Conservation (phyloP, 257 asterid species). For the Solanum medicagineum region DNA sequence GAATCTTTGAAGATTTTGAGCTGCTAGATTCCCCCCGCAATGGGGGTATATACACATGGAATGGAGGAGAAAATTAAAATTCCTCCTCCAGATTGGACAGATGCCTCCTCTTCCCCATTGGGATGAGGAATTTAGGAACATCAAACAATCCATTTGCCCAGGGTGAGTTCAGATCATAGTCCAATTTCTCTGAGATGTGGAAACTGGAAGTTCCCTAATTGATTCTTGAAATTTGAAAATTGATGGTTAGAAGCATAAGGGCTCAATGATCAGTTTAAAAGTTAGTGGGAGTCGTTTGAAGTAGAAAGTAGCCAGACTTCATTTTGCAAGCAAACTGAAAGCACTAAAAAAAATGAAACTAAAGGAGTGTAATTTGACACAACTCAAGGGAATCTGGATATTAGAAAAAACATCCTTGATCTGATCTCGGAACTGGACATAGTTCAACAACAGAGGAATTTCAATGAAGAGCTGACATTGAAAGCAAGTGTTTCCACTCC, state of each 20-base stretch:
- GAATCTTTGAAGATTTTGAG: background rate
- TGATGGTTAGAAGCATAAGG: background rate
- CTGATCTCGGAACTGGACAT: background rate
- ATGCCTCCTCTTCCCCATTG: background rate
- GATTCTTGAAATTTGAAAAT: background rate
- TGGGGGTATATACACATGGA: background rate
- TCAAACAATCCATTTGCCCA: background rate
- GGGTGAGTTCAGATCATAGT: background rate
- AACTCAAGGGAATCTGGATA: background rate
- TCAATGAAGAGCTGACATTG: background rate
- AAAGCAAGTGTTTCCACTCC: background rate
- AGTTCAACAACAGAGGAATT: background rate
- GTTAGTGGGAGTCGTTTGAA: background rate
- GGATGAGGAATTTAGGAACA: background rate
- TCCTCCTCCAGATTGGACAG: background rate
- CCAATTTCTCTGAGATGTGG: background rate
- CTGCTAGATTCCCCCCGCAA: background rate
- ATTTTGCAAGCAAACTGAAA: no score
- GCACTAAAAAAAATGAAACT: background rate
- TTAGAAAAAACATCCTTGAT: background rate
- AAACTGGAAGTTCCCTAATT: background rate
- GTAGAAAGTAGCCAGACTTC: background rate
- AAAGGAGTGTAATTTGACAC: background rate
- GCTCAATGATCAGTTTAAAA: background rate
- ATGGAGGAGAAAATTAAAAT: background rate